These are phyloP conservation scores for Nicotiana paniculata DNA, from an alignment of 257 asterid genomes.

Conservation along the genomic window DNA sequence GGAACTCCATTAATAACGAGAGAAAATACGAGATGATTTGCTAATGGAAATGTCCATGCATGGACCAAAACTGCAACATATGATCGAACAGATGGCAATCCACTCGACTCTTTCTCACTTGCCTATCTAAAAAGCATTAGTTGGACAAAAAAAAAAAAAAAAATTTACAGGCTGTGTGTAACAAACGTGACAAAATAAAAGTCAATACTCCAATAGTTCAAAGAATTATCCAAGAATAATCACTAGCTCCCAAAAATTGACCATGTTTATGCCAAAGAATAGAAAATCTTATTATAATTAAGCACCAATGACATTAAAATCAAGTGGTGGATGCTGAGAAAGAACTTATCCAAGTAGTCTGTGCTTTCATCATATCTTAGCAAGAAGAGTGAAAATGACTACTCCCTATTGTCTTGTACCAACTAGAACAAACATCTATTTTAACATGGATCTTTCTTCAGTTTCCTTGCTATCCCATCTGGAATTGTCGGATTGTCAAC, in stretches of 20 bases:
- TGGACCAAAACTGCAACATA: no score
- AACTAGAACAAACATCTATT: constrained; percentile 10
- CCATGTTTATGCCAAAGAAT: neutral
- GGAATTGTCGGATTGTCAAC: constrained; percentile 10
- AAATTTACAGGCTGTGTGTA: neutral
- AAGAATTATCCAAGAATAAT: neutral
- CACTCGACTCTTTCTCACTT: neutral
- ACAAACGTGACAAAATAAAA: neutral
- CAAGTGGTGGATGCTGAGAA: neutral
- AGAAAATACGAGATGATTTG: no score
- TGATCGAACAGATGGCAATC: neutral
- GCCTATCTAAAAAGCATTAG: neutral
- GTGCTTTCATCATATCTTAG: neutral
- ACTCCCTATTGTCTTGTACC: constrained; percentile 1
- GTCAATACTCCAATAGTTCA: neutral
- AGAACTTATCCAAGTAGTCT: constrained; percentile 1
- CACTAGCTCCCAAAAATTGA: neutral
- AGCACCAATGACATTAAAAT: neutral
- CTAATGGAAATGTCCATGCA: no score
- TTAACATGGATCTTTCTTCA: neutral
- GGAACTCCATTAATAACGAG: neutral
- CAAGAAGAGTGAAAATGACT: constrained; percentile 1
- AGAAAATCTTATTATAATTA: neutral
- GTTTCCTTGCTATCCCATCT: neutral
- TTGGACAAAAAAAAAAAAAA: neutral